These are phyloP conservation scores for Parascedosporium putredinis DNA, from an alignment of 2,329 filamentous ascomycete genomes.

Conservation along the genomic window DNA sequence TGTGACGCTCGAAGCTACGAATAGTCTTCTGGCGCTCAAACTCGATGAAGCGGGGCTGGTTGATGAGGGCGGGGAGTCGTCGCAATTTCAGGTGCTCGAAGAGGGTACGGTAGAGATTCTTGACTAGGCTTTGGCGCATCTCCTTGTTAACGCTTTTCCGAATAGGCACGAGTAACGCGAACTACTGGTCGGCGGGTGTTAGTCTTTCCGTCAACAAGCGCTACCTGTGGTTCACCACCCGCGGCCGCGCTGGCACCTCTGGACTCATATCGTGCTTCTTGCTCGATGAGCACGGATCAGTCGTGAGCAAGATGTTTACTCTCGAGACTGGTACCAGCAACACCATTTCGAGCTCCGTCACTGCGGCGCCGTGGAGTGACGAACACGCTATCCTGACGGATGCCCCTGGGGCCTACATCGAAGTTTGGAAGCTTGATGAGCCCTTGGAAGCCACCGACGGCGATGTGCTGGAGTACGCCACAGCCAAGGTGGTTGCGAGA, in stretches of 20 bases:
- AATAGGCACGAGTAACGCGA: no score
- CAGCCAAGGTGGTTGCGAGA: background rate
- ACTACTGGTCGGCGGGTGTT: constrained; percentile 2
- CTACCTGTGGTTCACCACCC: constrained; percentile 4
- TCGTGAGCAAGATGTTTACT: constrained; percentile 1
- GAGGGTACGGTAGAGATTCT: background rate
- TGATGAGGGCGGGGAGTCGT: background rate
- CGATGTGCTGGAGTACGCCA: background rate
- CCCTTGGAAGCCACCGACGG: background rate
- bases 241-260: background rate
- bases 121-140: no score
- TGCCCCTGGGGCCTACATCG: background rate
- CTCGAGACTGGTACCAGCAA: background rate
- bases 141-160: no score
- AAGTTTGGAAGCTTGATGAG: background rate
- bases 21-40: background rate
- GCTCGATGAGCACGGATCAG: background rate
- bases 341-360: background rate
- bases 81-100: background rate
- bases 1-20: background rate
- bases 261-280: constrained; percentile 1
- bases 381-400: background rate
- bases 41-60: background rate
- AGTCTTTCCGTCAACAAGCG: background rate
- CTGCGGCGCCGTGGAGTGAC: constrained; percentile 2